Conservation (phyloP, 345 rosid genomes). For the Gossypium anomalum region DNA sequence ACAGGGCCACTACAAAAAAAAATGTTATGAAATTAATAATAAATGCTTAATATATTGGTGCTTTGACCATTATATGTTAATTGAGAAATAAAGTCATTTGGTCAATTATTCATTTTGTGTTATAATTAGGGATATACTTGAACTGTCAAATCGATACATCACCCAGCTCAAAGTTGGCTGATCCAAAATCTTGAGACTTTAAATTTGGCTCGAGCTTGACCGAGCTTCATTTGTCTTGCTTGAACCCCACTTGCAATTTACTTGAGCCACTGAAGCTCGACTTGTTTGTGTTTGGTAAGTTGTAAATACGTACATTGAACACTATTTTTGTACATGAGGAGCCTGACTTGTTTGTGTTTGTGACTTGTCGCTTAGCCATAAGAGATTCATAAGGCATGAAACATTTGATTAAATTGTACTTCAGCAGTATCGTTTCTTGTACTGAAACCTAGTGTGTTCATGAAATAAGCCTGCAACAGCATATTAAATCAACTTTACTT, state of each 20-base stretch:
- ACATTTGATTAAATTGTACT: background rate
- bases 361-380: background rate
- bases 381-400: background rate
- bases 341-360: too few species aligned
- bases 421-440: background rate
- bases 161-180: background rate
- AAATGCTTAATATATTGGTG: background rate
- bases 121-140: background rate
- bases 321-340: too few species aligned
- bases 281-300: too few species aligned
- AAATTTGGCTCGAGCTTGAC: background rate
- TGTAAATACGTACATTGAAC: too few species aligned
- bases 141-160: background rate
- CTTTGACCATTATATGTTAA: background rate
- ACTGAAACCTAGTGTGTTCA: background rate
- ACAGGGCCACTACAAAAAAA: background rate
- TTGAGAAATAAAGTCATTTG: background rate
- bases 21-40: background rate
- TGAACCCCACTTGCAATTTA: background rate
- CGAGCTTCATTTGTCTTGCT: background rate
- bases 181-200: background rate
- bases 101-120: background rate
- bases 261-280: too few species aligned
- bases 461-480: background rate
- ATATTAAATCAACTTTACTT: too few species aligned